Percentiles rank a stretch among this genome's conserved stretches.
These are phyloP conservation scores for Aspergillus baeticus DNA, from an alignment of 495 filamentous ascomycete species.

Conservation along the genomic window DNA sequence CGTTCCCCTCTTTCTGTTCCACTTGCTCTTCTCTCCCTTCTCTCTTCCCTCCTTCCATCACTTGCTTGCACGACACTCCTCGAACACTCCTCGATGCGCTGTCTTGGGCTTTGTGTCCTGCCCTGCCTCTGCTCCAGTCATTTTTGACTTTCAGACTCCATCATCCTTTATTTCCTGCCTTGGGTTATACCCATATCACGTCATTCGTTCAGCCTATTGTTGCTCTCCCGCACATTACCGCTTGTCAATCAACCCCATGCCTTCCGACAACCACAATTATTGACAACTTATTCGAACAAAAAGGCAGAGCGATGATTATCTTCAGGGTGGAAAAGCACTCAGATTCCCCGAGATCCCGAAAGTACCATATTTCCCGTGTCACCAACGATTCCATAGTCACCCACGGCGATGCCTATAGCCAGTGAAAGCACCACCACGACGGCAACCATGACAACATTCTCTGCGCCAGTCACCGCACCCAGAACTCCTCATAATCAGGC, in stretches of 20 bases:
- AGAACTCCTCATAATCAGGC: constrained; percentile 46
- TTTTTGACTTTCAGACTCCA: neutral
- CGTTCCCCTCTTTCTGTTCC: constrained; percentile 9
- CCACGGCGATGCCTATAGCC: constrained; percentile 48
- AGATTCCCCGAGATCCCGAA: constrained; percentile 46
- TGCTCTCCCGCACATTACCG: constrained; percentile 6
- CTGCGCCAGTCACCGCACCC: constrained; percentile 44
- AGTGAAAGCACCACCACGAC: constrained; percentile 48
- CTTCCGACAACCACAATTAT: constrained; percentile 17
- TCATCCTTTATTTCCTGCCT: neutral
- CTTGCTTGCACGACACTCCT: neutral
- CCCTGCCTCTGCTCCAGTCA: neutral
- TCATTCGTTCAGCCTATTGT: neutral
- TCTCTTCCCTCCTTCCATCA: neutral
- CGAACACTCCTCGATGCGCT: neutral
- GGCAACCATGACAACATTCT: constrained; percentile 49
- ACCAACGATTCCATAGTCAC: constrained; percentile 36
- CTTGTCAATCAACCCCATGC: constrained; percentile 15
- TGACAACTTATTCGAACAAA: constrained; percentile 32
- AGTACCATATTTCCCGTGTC: constrained; percentile 39
- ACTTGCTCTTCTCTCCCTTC: constrained; percentile 1
- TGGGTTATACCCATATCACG: neutral
- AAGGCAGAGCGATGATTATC: constrained; percentile 54
- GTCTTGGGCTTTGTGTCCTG: neutral
- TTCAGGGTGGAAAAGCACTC: constrained; percentile 49